These are phyloP conservation scores for Starmerella apicola DNA, from an alignment of 805 yeast species.

Conservation along the genomic window DNA sequence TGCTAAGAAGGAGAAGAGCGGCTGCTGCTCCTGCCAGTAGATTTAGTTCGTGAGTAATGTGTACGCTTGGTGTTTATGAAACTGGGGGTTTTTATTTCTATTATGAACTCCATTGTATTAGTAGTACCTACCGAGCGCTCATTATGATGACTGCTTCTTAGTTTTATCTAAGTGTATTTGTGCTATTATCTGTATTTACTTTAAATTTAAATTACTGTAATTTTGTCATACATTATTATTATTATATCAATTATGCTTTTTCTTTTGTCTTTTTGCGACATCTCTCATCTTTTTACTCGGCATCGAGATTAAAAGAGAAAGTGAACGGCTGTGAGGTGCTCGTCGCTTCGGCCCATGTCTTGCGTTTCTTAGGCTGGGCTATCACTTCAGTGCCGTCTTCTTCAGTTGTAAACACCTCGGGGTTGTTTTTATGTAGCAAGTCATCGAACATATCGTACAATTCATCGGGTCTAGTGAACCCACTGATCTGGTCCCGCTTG, in stretches of 20 bases:
- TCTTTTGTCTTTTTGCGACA: too few relatives aligned
- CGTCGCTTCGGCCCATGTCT: conserved; percentile 11
- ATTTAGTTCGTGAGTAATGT: not conserved
- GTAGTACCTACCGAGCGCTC: too few relatives aligned
- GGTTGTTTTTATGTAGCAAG: conserved; percentile 34
- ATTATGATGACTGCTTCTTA: too few relatives aligned
- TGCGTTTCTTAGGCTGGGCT: conserved; percentile 20
- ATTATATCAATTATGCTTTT: too few relatives aligned
- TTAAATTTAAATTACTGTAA: too few relatives aligned
- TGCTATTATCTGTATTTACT: not conserved
- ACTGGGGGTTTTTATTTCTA: too few relatives aligned
- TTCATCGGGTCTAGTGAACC: conserved; percentile 46
- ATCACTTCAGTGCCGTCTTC: conserved; percentile 27
- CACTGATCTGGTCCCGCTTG: conserved; percentile 63
- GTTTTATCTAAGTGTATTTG: not conserved
- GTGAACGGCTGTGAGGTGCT: conserved; percentile 9
- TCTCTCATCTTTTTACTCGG: not conserved
- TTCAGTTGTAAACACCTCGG: conserved; percentile 25
- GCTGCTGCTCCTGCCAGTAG: conserved; percentile 19
- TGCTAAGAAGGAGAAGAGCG: conserved; percentile 15
- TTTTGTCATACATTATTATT: too few relatives aligned
- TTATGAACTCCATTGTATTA: too few relatives aligned
- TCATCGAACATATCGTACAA: conserved; percentile 49
- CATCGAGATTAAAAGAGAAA: conserved; percentile 10
- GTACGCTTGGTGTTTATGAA: too few relatives aligned